phyloP scores from a whole-genome alignment of 1,139 yeast genomes.

The Saccharomycopsis hybrid region DNA sequence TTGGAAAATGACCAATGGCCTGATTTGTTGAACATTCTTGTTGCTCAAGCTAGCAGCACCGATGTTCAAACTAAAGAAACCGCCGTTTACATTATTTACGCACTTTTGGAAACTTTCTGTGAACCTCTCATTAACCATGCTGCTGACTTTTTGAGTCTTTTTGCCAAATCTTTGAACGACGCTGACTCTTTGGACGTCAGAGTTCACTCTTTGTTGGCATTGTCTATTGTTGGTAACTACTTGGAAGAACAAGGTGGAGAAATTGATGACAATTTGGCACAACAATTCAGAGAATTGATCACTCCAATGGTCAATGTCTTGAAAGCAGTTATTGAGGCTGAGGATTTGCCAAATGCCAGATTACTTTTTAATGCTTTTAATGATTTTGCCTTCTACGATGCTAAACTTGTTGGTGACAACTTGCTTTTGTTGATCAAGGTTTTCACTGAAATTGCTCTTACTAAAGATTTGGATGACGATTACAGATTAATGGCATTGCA shows the following conservation, averaged over 20 bases:
- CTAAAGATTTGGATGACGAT: slow-evolving; percentile 62
- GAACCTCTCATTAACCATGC: slow-evolving; percentile 52
- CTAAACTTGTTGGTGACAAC: slow-evolving; percentile 72
- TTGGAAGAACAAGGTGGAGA: slow-evolving; percentile 49
- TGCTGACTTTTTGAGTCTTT: slow-evolving; percentile 62
- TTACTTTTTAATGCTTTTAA: slow-evolving; percentile 82
- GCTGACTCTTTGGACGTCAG: slow-evolving; percentile 60
- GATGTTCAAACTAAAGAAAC: slow-evolving; percentile 69
- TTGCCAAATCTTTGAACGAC: slow-evolving; percentile 63
- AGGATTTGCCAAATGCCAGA: slow-evolving; percentile 67
- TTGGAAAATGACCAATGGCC: slow-evolving; percentile 67
- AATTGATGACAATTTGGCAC: slow-evolving; percentile 43
- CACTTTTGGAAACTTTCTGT: slow-evolving; percentile 72
- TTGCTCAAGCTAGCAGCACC: slow-evolving; percentile 58
- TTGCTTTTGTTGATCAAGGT: slow-evolving; percentile 63
- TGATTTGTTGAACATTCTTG: slow-evolving; percentile 65
- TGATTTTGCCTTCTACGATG: slow-evolving; percentile 68
- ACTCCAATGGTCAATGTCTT: slow-evolving; percentile 82
- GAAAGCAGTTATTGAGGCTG: slow-evolving; percentile 62
- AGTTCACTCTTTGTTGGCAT: slow-evolving; percentile 75
- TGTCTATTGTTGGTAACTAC: slow-evolving; percentile 68
- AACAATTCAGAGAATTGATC: slow-evolving; percentile 57
- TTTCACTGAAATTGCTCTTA: slow-evolving; percentile 66
- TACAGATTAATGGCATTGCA: slow-evolving; percentile 79
- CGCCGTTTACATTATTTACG: slow-evolving; percentile 71